A percentile compares a stretch with the other conserved stretches of the same genome.
phyloP scores from a whole-genome alignment of 2,329 filamentous ascomycete genomes.

The Trichophaea hybrida region DNA sequence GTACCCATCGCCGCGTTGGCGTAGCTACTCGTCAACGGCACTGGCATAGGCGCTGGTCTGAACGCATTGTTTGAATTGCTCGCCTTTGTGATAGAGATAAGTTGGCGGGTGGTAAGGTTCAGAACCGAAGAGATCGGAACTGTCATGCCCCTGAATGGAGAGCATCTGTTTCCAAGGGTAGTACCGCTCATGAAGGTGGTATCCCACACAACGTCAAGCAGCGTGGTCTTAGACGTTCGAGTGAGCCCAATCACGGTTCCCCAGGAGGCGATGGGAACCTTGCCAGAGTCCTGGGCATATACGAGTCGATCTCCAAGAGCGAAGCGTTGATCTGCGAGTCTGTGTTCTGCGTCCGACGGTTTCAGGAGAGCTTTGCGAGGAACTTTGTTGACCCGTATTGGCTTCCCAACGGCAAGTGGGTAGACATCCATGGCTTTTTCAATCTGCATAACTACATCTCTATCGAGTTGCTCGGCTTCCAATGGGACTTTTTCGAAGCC shows the following conservation, averaged over 20 bases:
- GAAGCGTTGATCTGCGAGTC: constrained; percentile 73
- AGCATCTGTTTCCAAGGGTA: constrained; percentile 75
- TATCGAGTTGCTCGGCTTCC: constrained; percentile 92
- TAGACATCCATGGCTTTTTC: constrained; percentile 55
- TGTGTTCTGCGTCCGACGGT: constrained; percentile 89
- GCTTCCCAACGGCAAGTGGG: constrained; percentile 6
- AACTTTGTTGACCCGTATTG: constrained; percentile 44
- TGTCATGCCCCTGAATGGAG: constrained; percentile 85
- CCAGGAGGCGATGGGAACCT: constrained; percentile 80
- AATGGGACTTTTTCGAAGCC: constrained; percentile 90
- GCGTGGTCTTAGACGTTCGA: constrained; percentile 63
- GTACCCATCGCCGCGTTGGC: constrained; percentile 41
- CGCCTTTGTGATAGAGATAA: constrained; percentile 54
- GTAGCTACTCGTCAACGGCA: constrained; percentile 45
- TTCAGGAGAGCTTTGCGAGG: constrained; percentile 80
- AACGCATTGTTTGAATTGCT: constrained; percentile 29
- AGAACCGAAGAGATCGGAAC: constrained; percentile 77
- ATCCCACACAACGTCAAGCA: constrained; percentile 89
- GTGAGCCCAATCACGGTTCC: constrained; percentile 94
- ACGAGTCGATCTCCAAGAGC: constrained; percentile 77
- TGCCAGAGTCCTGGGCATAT: constrained; percentile 82
- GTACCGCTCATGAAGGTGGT: constrained; percentile 94
- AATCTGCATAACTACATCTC: constrained; percentile 67
- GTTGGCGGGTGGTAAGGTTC: constrained; percentile 70
- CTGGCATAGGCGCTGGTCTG: constrained; percentile 41